These are phyloP conservation scores for Obelidium mucronatum DNA, from an alignment of 192 early-diverging fungal species.

Conservation along the genomic window DNA sequence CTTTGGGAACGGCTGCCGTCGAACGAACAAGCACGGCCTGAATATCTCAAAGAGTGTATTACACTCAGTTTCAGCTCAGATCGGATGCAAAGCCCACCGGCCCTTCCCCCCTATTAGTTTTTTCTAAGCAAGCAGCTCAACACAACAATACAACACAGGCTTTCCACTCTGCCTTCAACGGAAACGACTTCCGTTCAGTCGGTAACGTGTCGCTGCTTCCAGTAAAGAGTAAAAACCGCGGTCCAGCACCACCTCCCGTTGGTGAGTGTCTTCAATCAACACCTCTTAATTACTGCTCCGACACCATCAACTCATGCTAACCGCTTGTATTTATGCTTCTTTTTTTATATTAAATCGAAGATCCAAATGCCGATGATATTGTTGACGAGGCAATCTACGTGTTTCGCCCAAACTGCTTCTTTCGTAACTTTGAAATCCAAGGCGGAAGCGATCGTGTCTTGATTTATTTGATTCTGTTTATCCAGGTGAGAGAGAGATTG, in stretches of 20 bases:
- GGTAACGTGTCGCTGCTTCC: constrained; percentile 91
- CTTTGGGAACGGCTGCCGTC: too few relatives aligned
- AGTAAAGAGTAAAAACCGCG: constrained; percentile 86
- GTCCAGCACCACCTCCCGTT: constrained; percentile 71
- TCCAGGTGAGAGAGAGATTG: too few relatives aligned
- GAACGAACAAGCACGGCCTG: not conserved
- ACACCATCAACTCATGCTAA: too few relatives aligned
- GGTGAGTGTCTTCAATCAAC: too few relatives aligned
- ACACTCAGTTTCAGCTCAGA: too few relatives aligned
- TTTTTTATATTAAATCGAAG: constrained; percentile 20
- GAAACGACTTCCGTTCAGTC: constrained; percentile 62
- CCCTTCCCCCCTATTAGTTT: too few relatives aligned
- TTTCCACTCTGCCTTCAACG: constrained; percentile 89
- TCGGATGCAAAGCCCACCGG: not conserved
- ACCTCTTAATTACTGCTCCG: too few relatives aligned
- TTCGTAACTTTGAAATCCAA: constrained; percentile 99
- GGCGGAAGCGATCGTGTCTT: constrained; percentile 90
- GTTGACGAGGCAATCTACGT: constrained; percentile 94
- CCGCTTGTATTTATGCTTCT: constrained; percentile 3
- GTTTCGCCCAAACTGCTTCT: constrained; percentile 96
- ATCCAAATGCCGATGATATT: constrained; percentile 74
- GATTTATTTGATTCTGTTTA: constrained; percentile 94
- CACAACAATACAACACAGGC: constrained; percentile 55
- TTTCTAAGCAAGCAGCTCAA: not conserved
- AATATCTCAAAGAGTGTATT: too few relatives aligned